Evolutionary conservation across 1,284 basidiomycete species (phyloP).

Genomic region (Austroboletus niveus): DNA sequence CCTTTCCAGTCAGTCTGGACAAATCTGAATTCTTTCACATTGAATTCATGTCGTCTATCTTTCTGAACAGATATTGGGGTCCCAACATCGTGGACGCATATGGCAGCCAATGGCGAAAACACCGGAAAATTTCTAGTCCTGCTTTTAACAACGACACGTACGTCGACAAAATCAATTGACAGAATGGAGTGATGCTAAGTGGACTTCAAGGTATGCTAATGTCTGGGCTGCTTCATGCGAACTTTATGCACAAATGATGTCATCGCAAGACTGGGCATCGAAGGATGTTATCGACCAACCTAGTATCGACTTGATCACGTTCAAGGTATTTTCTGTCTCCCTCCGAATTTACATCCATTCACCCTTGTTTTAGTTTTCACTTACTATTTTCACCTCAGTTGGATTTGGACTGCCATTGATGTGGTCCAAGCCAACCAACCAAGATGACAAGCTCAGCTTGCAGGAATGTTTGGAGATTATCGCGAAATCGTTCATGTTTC

Average conservation of each 20-base stretch:
- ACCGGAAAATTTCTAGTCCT: not conserved
- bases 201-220: not conserved
- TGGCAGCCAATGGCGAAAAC: not conserved
- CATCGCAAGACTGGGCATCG: conserved; percentile 40
- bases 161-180: not conserved
- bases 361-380: conserved; percentile 36
- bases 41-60: too few relatives aligned
- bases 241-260: conserved; percentile 39
- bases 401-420: conserved; percentile 49
- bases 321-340: conserved; percentile 35
- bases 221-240: conserved; percentile 43
- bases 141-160: not conserved
- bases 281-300: conserved; percentile 37
- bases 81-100: not conserved
- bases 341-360: not conserved
- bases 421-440: conserved; percentile 38
- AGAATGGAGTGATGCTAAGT: not conserved
- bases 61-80: not conserved
- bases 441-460: conserved; percentile 39
- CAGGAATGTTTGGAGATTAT: conserved; percentile 43
- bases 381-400: conserved; percentile 49
- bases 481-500: conserved; percentile 30
- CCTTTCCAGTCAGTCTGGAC: not conserved
- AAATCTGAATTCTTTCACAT: too few relatives aligned
- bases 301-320: conserved; percentile 39